phyloP scores from a whole-genome alignment of 192 early-diverging fungal genomes.

The Coemansia sp. region DNA sequence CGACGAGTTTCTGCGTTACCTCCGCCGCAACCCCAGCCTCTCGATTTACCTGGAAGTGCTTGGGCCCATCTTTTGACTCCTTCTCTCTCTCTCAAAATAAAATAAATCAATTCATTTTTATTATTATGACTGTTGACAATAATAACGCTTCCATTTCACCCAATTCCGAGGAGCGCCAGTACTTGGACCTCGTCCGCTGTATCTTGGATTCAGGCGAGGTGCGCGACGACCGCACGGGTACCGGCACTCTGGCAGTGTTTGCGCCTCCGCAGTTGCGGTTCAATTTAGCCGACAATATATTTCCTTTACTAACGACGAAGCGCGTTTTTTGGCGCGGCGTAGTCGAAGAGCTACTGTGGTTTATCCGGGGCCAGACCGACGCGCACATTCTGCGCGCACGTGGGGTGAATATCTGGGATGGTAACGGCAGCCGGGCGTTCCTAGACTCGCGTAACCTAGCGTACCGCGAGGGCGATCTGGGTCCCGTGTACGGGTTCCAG shows the following conservation, averaged over 20 bases:
- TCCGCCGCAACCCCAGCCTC: slow-evolving; percentile 79
- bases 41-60: slow-evolving; percentile 92
- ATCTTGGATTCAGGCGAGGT: slow-evolving; percentile 75
- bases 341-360: slow-evolving; percentile 95
- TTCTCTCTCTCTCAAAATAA: slow-evolving; percentile 91
- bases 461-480: slow-evolving; percentile 85
- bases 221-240: slow-evolving; percentile 90
- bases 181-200: slow-evolving; percentile 72
- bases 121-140: background rate
- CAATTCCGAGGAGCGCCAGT: slow-evolving; percentile 81
- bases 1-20: slow-evolving; percentile 80
- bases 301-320: slow-evolving; percentile 96
- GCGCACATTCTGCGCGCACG: slow-evolving; percentile 73
- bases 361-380: slow-evolving; percentile 90
- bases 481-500: slow-evolving; percentile 98
- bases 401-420: slow-evolving; percentile 83
- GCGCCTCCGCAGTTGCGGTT: slow-evolving; percentile 91
- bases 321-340: slow-evolving; percentile 91
- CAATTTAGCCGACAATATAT: slow-evolving; percentile 67
- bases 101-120: slow-evolving; percentile 57
- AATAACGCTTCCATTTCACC: no score
- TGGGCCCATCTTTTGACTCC: slow-evolving; percentile 75
- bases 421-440: slow-evolving; percentile 89
- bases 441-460: slow-evolving; percentile 83
- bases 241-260: slow-evolving; percentile 79